phyloP scores from a whole-genome alignment of 768 basidiomycete species.

The Phylloporus sp. region DNA sequence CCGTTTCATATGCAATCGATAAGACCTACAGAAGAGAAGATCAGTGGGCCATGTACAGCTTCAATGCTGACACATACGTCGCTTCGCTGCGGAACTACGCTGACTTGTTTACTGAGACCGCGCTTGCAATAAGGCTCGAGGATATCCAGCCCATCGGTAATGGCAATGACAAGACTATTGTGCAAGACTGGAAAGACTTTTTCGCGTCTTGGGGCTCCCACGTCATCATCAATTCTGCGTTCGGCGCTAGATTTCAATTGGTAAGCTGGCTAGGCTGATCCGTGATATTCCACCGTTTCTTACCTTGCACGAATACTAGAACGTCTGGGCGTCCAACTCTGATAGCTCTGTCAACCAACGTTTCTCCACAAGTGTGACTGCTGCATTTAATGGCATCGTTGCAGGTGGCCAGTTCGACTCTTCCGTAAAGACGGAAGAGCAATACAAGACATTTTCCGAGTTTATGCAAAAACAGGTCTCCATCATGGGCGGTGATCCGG shows the following conservation, averaged over 20 bases:
- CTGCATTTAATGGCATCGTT: neutral
- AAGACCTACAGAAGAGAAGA: slow-evolving; percentile 9
- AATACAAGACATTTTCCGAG: neutral
- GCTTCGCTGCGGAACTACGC: slow-evolving; percentile 9
- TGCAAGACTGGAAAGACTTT: neutral
- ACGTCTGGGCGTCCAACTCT: slow-evolving; percentile 7
- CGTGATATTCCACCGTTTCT: neutral
- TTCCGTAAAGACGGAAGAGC: neutral
- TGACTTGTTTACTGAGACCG: neutral
- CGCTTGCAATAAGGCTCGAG: neutral
- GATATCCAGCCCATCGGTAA: neutral
- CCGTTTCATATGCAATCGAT: too few species aligned
- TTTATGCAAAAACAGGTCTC: slow-evolving; percentile 1
- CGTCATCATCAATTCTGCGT: neutral
- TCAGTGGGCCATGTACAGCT: slow-evolving; percentile 18
- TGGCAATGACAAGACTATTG: neutral
- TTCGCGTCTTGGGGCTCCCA: neutral
- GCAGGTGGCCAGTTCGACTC: neutral
- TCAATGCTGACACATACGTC: slow-evolving; percentile 10
- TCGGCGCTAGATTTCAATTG: neutral
- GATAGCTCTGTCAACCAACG: slow-evolving; percentile 4
- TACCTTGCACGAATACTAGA: neutral
- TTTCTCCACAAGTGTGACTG: slow-evolving; percentile 2
- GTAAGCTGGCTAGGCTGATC: neutral
- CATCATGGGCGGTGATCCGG: slow-evolving; percentile 1